These are phyloP conservation scores for Escallonia herrerae DNA, from an alignment of 129 eudicot genomes.

Conservation along the genomic window DNA sequence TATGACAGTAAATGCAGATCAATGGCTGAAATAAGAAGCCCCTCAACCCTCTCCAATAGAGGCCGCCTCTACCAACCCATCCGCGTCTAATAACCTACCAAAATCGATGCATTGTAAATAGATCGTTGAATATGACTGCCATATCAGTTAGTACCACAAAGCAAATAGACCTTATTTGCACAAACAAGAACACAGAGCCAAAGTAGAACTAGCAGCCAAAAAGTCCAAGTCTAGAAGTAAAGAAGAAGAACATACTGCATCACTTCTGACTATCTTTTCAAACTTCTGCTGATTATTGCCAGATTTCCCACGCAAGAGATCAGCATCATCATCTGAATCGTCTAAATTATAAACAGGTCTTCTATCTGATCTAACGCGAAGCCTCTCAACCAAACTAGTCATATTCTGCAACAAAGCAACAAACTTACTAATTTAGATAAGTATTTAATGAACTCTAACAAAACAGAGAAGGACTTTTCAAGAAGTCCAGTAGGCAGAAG, in stretches of 20 bases:
- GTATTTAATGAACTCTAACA: not conserved
- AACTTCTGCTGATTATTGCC: slow-evolving; percentile 28
- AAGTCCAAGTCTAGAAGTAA: not conserved
- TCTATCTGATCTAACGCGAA: slow-evolving; percentile 89
- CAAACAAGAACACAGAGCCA: not conserved
- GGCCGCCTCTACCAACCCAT: too few species aligned
- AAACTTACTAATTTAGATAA: too few species aligned
- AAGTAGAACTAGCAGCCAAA: not conserved
- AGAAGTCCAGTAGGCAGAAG: too few species aligned
- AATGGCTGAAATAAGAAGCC: too few species aligned
- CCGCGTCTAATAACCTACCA: too few species aligned
- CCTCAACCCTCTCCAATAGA: too few species aligned
- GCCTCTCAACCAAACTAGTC: slow-evolving; percentile 96
- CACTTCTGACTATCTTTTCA: slow-evolving; percentile 70
- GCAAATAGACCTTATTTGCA: not conserved
- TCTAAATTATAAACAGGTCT: slow-evolving; percentile 72
- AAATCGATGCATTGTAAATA: too few species aligned
- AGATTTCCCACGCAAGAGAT: slow-evolving; percentile 35
- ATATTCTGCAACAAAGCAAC: slow-evolving; percentile 41
- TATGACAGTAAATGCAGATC: too few species aligned
- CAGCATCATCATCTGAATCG: slow-evolving; percentile 82
- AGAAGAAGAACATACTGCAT: slow-evolving; percentile 42
- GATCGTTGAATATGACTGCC: too few species aligned
- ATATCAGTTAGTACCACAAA: too few species aligned
- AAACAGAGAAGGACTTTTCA: not conserved